phyloP scores from a whole-genome alignment of 2,329 filamentous ascomycete species.

The Westerdykella sp. region DNA sequence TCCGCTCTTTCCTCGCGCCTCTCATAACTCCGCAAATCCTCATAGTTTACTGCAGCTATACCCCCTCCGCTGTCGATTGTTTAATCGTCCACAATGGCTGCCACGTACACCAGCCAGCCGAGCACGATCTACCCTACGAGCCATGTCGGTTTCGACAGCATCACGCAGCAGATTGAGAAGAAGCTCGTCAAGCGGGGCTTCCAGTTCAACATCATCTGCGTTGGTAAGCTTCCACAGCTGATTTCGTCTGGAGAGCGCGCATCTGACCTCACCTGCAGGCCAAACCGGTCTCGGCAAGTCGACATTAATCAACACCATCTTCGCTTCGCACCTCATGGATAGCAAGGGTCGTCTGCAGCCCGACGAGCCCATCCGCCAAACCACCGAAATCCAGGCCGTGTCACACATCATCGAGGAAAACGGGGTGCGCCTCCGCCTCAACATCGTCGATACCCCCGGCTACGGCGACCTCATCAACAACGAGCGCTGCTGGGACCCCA shows the following conservation, averaged over 20 bases:
- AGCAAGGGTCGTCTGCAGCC: slow-evolving; percentile 93
- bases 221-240: slow-evolving; percentile 62
- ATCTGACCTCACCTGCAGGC: slow-evolving; percentile 49
- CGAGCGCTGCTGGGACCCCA: slow-evolving; percentile 99
- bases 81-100: slow-evolving; percentile 49
- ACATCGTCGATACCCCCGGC: slow-evolving; percentile 98
- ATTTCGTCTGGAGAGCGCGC: slow-evolving; percentile 4
- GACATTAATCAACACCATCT: slow-evolving; percentile 99
- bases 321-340: slow-evolving; percentile 98
- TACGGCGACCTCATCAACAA: slow-evolving; percentile 99
- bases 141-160: slow-evolving; percentile 99
- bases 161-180: slow-evolving; percentile 98
- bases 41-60: slow-evolving; percentile 5
- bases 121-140: slow-evolving; percentile 73
- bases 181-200: slow-evolving; percentile 99
- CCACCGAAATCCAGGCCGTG: slow-evolving; percentile 95
- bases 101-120: slow-evolving; percentile 54
- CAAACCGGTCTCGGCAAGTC: slow-evolving; percentile 99
- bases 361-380: slow-evolving; percentile 87
- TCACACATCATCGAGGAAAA: slow-evolving; percentile 99
- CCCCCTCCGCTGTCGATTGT: slow-evolving; percentile 2
- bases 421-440: slow-evolving; percentile 90
- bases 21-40: slow-evolving; percentile 6
- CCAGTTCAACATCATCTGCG: slow-evolving; percentile 99
- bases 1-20: slow-evolving; percentile 7